phyloP scores from a whole-genome alignment of 2,329 filamentous ascomycete genomes.

The Curvularia sp. region DNA sequence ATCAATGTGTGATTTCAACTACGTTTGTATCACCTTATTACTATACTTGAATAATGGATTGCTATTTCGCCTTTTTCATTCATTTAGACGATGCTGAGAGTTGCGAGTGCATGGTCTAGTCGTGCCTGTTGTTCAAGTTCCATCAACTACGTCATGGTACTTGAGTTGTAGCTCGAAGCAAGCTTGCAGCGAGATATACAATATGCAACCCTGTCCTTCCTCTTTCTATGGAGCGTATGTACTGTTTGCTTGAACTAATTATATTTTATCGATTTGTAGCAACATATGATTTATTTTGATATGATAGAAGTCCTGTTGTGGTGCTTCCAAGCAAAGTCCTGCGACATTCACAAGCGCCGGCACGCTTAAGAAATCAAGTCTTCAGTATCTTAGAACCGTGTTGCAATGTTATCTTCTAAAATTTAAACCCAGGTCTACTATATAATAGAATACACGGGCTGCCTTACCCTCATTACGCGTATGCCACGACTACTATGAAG shows the following conservation, averaged over 20 bases:
- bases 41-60: neutral
- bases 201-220: neutral
- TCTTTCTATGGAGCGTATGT: neutral
- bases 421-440: neutral
- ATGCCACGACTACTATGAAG: neutral
- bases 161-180: neutral
- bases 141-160: neutral
- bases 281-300: neutral
- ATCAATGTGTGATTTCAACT: neutral
- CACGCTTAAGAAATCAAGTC: neutral
- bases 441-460: neutral
- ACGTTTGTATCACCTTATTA: neutral
- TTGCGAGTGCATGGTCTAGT: neutral
- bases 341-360: neutral
- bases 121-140: neutral
- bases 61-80: neutral
- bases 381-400: neutral
- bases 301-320: neutral
- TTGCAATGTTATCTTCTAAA: too few species aligned
- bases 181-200: neutral
- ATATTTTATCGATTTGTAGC: neutral
- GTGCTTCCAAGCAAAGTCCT: neutral
- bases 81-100: neutral
- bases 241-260: neutral
- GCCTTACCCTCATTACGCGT: neutral